These are phyloP conservation scores for Pleurotus platypus DNA, from an alignment of 768 basidiomycete genomes.

Conservation along the genomic window DNA sequence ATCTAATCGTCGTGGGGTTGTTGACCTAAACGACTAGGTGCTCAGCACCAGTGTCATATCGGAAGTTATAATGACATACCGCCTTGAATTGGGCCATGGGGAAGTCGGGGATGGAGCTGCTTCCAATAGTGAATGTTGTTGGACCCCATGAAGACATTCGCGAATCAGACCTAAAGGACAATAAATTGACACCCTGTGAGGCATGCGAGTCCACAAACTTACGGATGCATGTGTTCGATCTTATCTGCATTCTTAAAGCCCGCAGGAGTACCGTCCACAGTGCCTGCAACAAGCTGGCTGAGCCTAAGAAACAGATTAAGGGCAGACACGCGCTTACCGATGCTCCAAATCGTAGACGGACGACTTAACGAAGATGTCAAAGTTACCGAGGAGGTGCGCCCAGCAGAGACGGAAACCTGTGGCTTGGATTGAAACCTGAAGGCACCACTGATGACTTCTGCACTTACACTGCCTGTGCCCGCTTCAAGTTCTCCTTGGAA, in stretches of 20 bases:
- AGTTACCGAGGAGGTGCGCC: constrained; percentile 30
- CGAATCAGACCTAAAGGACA: constrained; percentile 31
- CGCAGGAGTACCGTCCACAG: constrained; percentile 41
- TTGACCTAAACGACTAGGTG: constrained; percentile 26
- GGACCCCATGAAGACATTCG: constrained; percentile 46
- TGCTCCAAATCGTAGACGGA: constrained; percentile 39
- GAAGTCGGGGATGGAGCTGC: constrained; percentile 33
- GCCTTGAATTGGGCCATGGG: constrained; percentile 49
- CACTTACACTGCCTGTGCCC: constrained; percentile 33
- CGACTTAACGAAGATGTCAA: constrained; percentile 26
- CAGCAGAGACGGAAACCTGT: constrained; percentile 30
- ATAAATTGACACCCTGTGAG: background rate
- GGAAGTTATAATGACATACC: constrained; percentile 14
- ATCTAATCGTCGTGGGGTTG: constrained; percentile 39
- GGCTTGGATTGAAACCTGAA: background rate
- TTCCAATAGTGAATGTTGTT: constrained; percentile 41
- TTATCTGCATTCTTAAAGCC: constrained; percentile 49
- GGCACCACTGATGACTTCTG: background rate
- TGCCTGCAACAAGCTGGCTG: constrained; percentile 21
- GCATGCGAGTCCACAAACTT: constrained; percentile 12
- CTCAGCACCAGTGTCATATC: background rate
- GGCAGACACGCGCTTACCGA: constrained; percentile 23
- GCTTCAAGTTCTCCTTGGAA: constrained; percentile 44
- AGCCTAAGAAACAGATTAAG: background rate
- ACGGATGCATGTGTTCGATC: constrained; percentile 48